A percentile compares a stretch with the other conserved stretches of the same genome.
These are phyloP conservation scores for Coemansia sp. DNA, from an alignment of 192 early-diverging fungal species.

Conservation along the genomic window DNA sequence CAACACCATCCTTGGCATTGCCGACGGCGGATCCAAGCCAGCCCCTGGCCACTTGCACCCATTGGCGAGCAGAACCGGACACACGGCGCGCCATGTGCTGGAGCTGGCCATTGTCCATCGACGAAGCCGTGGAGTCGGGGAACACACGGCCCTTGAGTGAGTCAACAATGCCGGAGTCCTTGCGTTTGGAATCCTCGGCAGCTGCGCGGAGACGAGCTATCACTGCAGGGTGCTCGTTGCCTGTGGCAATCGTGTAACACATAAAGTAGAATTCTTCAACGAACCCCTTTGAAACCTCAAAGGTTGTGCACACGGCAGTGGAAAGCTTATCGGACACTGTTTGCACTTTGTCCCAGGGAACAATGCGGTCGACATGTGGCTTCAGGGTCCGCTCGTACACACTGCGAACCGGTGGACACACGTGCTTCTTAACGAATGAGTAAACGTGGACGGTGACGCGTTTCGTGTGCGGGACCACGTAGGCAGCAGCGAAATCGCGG, in stretches of 20 bases:
- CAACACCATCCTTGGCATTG: slow-evolving; percentile 25
- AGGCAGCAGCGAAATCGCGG: slow-evolving; percentile 20
- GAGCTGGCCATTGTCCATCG: slow-evolving; percentile 15
- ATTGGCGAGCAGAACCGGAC: slow-evolving; percentile 49
- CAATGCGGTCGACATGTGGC: slow-evolving; percentile 43
- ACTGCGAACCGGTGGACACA: slow-evolving; percentile 25
- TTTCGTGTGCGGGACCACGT: slow-evolving; percentile 39
- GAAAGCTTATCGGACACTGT: neutral
- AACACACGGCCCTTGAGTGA: slow-evolving; percentile 6
- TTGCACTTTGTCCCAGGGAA: slow-evolving; percentile 49
- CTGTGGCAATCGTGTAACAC: slow-evolving; percentile 47
- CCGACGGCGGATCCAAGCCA: slow-evolving; percentile 39
- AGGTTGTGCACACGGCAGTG: neutral
- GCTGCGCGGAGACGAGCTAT: slow-evolving; percentile 12
- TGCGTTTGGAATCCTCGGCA: neutral
- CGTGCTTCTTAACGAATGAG: slow-evolving; percentile 15
- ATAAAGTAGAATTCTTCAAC: slow-evolving; percentile 49
- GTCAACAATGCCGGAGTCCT: slow-evolving; percentile 11
- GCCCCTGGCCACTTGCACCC: slow-evolving; percentile 45
- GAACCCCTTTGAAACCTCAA: slow-evolving; percentile 17
- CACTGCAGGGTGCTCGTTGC: slow-evolving; percentile 39
- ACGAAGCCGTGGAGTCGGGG: neutral
- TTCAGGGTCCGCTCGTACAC: slow-evolving; percentile 33
- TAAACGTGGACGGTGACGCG: slow-evolving; percentile 22
- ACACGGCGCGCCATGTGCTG: slow-evolving; percentile 25